Base-by-base conservation (phyloP, 225 moss, liverwort and hornwort genomes). In the Sphagnum tenellum region DNA sequence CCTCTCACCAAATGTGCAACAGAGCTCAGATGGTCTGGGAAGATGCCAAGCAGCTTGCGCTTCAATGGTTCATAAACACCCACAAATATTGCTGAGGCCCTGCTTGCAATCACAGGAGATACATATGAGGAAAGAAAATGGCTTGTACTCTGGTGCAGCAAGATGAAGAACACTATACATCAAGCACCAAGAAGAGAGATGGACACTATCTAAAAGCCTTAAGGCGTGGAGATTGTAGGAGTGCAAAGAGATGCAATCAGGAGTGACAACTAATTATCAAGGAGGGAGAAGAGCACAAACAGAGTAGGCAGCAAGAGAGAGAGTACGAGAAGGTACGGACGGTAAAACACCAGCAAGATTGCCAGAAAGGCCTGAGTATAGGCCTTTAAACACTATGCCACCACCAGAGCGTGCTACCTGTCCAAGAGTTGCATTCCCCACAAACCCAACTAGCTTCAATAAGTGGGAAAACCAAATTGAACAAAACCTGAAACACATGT, bases 321-420 rank as follows among this genome's bases (percentile, higher is more conserved):
- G 8, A 9, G 49, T 10, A 45, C 12, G 71, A 60, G 47, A 47
- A 52, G 12, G 9, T 68, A 74, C 77, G 58, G 56, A 81, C 75
- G 83, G 83, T 62, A 83, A 71, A 44, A 83, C 83, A 49, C 83
- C 83, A 66, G 77, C 83, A 73, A 93, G 86, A 76, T 99, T 99
- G 75, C 98, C 98, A 55, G 78, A 78, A 73, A 99, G 87, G 71
- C 98, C 98, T 80, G 98, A 82, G 79, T 99, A 93, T 73, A 99
- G 77, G 77, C 98, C 98, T 72, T 89, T 89, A 60, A 88, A 87
- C 2, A 79, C 74, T 69, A 99, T 99, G 74, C 85, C 76, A 62
- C 90, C 93, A 70, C 98, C 98, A 54, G 90, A 85, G 61, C 80
- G 78, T 65, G 84, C 98, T 75, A 87, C 98, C 92, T 94, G 77